Conservation (phyloP, 768 basidiomycete genomes). For the Candolleomyces efflorescens region DNA sequence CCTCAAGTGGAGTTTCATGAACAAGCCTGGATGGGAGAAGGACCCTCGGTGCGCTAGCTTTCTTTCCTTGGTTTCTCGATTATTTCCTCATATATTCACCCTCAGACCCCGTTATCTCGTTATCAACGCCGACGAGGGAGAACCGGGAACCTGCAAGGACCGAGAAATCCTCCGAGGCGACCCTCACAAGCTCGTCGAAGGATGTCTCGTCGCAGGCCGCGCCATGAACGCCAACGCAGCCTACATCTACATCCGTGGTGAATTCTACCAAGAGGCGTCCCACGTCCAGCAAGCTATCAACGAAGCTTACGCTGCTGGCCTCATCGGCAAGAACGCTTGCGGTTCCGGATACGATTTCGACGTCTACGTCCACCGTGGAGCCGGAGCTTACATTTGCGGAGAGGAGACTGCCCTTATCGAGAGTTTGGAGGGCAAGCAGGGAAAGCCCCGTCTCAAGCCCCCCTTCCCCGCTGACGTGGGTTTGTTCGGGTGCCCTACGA, state of each 20-base stretch:
- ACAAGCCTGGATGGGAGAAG: conserved; percentile 98
- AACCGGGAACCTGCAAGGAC: conserved; percentile 99
- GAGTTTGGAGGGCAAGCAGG: conserved; percentile 96
- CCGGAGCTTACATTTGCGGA: conserved; percentile 97
- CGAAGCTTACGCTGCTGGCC: conserved; percentile 88
- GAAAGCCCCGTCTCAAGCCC: conserved; percentile 95
- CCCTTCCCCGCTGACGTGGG: conserved; percentile 99
- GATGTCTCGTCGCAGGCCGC: conserved; percentile 94
- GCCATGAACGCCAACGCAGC: conserved; percentile 97
- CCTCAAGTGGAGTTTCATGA: conserved; percentile 98
- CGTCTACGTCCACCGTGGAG: conserved; percentile 97
- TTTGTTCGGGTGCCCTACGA: conserved; percentile 94
- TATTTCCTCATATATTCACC: neutral
- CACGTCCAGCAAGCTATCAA: conserved; percentile 95
- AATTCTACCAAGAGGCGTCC: conserved; percentile 93
- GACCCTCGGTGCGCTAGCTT: conserved; percentile 61
- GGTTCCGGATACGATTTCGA: conserved; percentile 94
- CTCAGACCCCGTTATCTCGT: conserved; percentile 90
- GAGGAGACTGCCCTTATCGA: conserved; percentile 99
- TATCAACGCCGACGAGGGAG: conserved; percentile 97
- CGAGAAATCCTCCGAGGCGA: conserved; percentile 97
- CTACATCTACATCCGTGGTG: conserved; percentile 99
- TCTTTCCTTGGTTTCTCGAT: conserved; percentile 3
- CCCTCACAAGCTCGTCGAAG: conserved; percentile 97
- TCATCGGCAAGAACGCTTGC: conserved; percentile 89